Evolutionary conservation across 2,329 filamentous ascomycete species (phyloP).

Genomic region (Rhinocladiella similis): DNA sequence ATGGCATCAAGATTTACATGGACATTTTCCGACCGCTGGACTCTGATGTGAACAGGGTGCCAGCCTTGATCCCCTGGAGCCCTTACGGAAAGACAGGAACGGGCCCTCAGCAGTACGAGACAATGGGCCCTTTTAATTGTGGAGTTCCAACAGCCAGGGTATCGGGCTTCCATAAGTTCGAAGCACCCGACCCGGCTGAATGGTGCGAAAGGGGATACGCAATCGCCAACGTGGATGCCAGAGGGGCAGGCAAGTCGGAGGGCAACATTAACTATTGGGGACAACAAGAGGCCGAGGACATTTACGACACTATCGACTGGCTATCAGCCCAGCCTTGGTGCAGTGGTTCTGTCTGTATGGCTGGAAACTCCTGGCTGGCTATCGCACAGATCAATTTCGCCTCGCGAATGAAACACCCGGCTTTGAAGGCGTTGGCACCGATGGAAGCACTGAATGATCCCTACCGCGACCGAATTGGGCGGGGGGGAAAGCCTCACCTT

Average conservation of each 20-base stretch:
- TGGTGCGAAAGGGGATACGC: slow-evolving; percentile 34
- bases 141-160: slow-evolving; percentile 4
- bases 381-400: slow-evolving; percentile 47
- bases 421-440: slow-evolving; percentile 46
- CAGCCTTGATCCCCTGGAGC: slow-evolving; percentile 33
- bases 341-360: slow-evolving; percentile 45
- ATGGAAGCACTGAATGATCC: slow-evolving; percentile 49
- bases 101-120: slow-evolving; percentile 7
- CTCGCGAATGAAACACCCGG: slow-evolving; percentile 40
- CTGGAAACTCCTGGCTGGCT: slow-evolving; percentile 47
- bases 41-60: slow-evolving; percentile 20
- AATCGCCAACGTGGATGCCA: slow-evolving; percentile 33
- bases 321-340: slow-evolving; percentile 42
- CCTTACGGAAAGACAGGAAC: slow-evolving; percentile 34
- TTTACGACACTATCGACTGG: slow-evolving; percentile 8
- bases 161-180: slow-evolving; percentile 23
- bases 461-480: background rate
- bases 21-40: slow-evolving; percentile 32
- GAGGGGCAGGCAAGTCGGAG: slow-evolving; percentile 32
- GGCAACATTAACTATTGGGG: slow-evolving; percentile 16
- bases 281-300: slow-evolving; percentile 5
- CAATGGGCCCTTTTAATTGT: slow-evolving; percentile 3
- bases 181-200: slow-evolving; percentile 34
- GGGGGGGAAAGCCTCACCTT: no score
- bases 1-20: slow-evolving; percentile 32